These are phyloP conservation scores for Mortierella sp. DNA, from an alignment of 371 early-diverging fungal genomes.

Conservation along the genomic window DNA sequence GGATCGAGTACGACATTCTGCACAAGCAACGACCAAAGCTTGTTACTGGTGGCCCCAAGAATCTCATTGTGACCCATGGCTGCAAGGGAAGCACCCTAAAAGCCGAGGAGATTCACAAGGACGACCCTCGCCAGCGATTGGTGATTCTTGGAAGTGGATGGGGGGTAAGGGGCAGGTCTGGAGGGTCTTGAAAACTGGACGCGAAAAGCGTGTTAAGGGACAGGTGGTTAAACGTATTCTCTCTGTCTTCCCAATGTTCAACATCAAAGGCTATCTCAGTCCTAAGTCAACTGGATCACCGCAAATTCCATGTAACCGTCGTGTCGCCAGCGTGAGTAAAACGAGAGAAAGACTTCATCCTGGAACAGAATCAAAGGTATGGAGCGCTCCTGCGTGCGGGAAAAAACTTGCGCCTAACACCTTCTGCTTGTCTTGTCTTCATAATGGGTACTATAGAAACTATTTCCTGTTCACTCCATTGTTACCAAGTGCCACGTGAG, in stretches of 20 bases:
- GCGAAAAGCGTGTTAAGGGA: no score
- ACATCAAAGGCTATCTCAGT: conserved; percentile 61
- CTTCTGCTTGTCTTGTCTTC: no score
- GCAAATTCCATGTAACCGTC: conserved; percentile 79
- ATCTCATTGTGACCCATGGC: conserved; percentile 51
- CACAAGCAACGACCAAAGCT: conserved; percentile 26
- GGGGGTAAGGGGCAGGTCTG: conserved; percentile 60
- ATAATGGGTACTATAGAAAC: conserved; percentile 62
- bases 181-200: not conserved
- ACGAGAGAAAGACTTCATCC: no score
- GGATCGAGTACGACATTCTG: conserved; percentile 25
- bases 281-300: conserved; percentile 71
- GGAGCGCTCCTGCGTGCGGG: no score
- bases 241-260: not conserved
- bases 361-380: no score
- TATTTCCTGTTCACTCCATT: conserved; percentile 91
- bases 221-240: no score
- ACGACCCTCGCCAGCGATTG: conserved; percentile 65
- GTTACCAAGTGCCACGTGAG: conserved; percentile 77
- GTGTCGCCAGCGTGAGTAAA: conserved; percentile 66
- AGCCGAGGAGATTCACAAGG: conserved; percentile 49
- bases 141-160: conserved; percentile 85
- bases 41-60: conserved; percentile 54
- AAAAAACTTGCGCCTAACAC: no score
- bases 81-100: conserved; percentile 37